Evolutionary conservation across 768 basidiomycete species (phyloP), one percentile per base, ranked within the genome.

Genomic region (Sarcodon sp.): DNA sequence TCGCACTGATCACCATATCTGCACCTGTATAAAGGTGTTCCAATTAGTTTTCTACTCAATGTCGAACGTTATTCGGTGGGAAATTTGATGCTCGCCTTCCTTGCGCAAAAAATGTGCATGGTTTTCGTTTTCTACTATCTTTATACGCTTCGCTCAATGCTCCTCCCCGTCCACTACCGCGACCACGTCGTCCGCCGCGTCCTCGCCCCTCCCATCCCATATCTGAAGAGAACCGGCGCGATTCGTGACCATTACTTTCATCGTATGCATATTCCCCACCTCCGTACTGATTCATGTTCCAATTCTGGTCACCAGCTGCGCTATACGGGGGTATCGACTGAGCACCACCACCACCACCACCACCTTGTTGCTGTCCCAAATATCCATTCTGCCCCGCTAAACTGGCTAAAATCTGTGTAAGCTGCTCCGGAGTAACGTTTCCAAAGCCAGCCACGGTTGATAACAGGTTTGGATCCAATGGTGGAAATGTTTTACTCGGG

Each of bases 1-100:
- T 87, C 85, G 70, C 87, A 90, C 64, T 80, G 80, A 69, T 90
- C 87, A 50, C 87, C 87, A 59, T 80, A 88, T 73, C 77, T 80
- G 77, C 87, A 89, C 77, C 87, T 89, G 76, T 71, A 67, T 41
- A 51, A 66, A 66, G 65, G 66, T 71, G 52, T 69, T 61, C 33
- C 43, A 47, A 66, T 74, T 59, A 73, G 70, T 53, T 61, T 60
- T 54, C 21, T 27, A 27, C 49, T 55, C 49, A 51, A 53, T 53
- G 59, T 52, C 59, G 16, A 53, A 59, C 47, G 44, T 50, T 47
- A 52, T 46, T 33, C 51, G 52, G 50, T 52, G 63, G 64, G 39
- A 16, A 13, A 65, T 71, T 71, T 61, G 63, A 73, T 77, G 83
- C 87, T 88, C 80, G 83, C 87, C 86, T 88, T 86, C 86, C 87